Evolutionary conservation across 1,284 basidiomycete genomes (phyloP), one percentile per base, ranked within the genome.

Genomic region (Malassezia vespertilionis): DNA sequence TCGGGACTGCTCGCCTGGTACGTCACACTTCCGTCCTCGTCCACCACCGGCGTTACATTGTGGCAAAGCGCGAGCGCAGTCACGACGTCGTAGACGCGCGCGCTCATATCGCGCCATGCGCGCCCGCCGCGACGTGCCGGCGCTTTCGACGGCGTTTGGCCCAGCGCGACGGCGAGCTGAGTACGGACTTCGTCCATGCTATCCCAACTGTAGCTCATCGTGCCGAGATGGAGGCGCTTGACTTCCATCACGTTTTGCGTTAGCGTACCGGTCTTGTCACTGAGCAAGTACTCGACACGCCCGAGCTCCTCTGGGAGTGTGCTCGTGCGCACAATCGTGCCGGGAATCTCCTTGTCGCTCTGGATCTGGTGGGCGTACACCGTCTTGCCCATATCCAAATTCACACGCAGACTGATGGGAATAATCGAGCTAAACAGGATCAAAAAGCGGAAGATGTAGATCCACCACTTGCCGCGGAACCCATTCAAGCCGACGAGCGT

Each of bases 221-320:
- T 97, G 2, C 93, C 93, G 83, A 97, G 86, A 66, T 99, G 91
- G 28, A 99, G 75, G 71, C 93, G 96, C 74, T 84, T 90, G 79
- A 99, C 82, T 72, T 97, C 91, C 93, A 99, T 97, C 71, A 95
- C 91, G 65, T 99, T 99, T 71, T 95, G 86, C 0, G 93, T 99
- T 44, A 97, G 73, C 3, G 93, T 97, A 0, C 93, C 93, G 0
- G 93, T 99, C 76, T 97, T 97, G 72, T 97, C 91, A 55, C 84
- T 91, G 26, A 97, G 74, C 26, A 97, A 75, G 71, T 97, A 97
- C 53, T 95, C 89, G 54, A 99, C 90, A 32, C 91, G 76, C 5
- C 93, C 93, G 5, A 97, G 77, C 69, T 97, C 93, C 68, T 99
- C 93, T 0, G 93, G 93, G 3, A 99, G 76, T 0, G 93, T 99